These are phyloP conservation scores for Niebla homalea DNA, from an alignment of 495 filamentous ascomycete species.

Conservation along the genomic window DNA sequence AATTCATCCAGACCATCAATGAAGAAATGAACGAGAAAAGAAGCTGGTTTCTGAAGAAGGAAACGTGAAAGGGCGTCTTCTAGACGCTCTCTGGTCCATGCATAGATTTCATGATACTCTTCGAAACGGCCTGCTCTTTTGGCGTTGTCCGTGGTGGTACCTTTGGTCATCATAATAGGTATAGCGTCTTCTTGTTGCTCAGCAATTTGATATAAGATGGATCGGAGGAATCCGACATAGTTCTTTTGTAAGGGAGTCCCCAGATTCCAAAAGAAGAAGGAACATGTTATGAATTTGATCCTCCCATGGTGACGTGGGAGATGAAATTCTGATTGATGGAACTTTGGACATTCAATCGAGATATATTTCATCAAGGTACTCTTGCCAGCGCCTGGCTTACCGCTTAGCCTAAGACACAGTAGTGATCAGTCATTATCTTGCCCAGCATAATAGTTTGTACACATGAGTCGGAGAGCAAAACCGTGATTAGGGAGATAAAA, in stretches of 20 bases:
- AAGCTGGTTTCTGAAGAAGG: neutral
- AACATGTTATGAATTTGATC: conserved; percentile 21
- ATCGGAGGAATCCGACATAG: conserved; percentile 27
- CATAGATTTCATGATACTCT: too few species aligned
- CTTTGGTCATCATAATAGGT: neutral
- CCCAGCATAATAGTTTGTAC: too few species aligned
- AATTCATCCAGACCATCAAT: conserved; percentile 31
- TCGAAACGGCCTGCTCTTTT: too few species aligned
- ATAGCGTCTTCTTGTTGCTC: neutral
- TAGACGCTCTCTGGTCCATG: conserved; percentile 2
- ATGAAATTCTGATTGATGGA: neutral
- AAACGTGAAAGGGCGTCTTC: neutral
- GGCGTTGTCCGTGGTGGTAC: too few species aligned
- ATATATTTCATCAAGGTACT: conserved; percentile 35
- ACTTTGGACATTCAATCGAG: neutral
- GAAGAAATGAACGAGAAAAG: neutral
- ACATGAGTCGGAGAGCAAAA: too few species aligned
- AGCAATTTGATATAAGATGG: conserved; percentile 29
- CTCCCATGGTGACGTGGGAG: conserved; percentile 11
- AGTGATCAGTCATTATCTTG: too few species aligned
- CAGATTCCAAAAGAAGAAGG: conserved; percentile 35
- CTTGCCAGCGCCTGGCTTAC: conserved; percentile 32
- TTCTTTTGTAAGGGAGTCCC: conserved; percentile 28
- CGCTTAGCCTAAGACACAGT: conserved; percentile 14
- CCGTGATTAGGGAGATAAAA: too few species aligned